Percentiles rank a stretch among this genome's conserved stretches.
Evolutionary conservation across 345 rosid genomes (phyloP).

Genomic region (Lenwebbia sp.): DNA sequence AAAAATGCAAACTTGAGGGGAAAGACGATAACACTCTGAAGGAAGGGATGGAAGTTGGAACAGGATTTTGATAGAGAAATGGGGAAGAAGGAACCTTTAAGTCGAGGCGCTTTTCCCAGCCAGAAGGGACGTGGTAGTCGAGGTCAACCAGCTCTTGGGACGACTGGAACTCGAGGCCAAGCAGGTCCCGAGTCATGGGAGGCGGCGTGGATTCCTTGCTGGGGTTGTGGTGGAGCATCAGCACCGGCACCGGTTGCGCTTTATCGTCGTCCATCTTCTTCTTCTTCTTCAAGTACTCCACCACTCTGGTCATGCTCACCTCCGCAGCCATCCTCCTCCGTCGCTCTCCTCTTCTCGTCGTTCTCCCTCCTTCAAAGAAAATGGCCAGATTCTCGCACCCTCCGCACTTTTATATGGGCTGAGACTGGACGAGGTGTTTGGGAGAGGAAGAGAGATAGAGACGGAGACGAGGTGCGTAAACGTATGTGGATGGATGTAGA

Average conservation of each 20-base stretch:
- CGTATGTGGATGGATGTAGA: not conserved
- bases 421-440: not conserved
- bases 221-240: not conserved
- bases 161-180: conserved; percentile 4
- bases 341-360: not conserved
- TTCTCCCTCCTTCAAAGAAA: too few species aligned
- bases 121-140: conserved; percentile 24
- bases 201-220: not conserved
- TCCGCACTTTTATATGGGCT: not conserved
- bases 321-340: not conserved
- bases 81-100: conserved; percentile 10
- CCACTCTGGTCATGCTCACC: not conserved
- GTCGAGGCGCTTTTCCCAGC: conserved; percentile 38
- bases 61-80: not conserved
- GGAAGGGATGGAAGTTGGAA: not conserved
- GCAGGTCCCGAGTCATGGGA: conserved; percentile 19
- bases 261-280: not conserved
- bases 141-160: conserved; percentile 29
- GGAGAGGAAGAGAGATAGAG: not conserved
- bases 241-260: not conserved
- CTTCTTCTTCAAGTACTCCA: not conserved
- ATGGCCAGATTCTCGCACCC: not conserved
- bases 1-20: not conserved
- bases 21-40: not conserved
- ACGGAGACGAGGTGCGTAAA: not conserved